Conservation (phyloP, 2,329 filamentous ascomycete species). For the Cladosporium sp. region DNA sequence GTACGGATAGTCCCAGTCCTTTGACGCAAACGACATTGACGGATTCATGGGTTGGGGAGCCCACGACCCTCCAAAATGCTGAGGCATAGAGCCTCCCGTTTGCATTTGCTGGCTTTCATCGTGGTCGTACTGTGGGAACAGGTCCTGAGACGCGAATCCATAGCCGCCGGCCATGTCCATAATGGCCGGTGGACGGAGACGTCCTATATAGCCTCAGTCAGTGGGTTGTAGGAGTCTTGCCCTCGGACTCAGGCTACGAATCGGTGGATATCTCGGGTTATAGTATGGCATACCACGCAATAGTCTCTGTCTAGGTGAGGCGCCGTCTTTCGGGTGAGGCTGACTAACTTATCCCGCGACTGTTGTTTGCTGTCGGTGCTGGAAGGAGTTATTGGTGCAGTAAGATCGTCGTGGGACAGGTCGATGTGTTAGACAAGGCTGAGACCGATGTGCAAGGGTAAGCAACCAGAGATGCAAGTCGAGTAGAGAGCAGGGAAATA, state of each 20-base stretch:
- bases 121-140: not conserved
- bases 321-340: no score
- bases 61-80: not conserved
- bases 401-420: not conserved
- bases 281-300: not conserved
- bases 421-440: conserved; percentile 1
- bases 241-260: not conserved
- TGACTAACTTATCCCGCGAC: not conserved
- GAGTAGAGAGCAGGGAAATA: not conserved
- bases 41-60: not conserved
- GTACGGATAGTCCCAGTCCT: not conserved
- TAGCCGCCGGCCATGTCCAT: not conserved
- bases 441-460: conserved; percentile 8
- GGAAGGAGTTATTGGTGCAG: not conserved
- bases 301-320: not conserved
- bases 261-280: not conserved
- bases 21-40: not conserved
- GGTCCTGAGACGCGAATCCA: not conserved
- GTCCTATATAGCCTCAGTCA: not conserved
- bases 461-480: conserved; percentile 2
- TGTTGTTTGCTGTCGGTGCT: conserved; percentile 1
- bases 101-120: not conserved
- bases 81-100: not conserved
- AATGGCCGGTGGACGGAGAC: not conserved
- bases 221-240: not conserved